Conservation (phyloP, 805 yeast species). For the Barnettozyma wickerhamii region DNA sequence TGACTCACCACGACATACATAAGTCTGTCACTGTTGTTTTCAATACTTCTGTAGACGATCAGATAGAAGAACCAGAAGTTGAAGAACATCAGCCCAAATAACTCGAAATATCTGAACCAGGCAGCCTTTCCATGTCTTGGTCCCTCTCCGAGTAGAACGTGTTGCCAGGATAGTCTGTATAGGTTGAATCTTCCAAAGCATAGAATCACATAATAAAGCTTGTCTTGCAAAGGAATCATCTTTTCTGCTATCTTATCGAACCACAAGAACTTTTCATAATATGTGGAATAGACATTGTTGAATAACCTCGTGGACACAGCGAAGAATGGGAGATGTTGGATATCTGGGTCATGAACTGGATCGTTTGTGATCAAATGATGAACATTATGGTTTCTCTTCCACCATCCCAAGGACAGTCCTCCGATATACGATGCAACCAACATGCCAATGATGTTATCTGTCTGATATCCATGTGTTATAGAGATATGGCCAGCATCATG, state of each 20-base stretch:
- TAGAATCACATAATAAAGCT: constrained; percentile 71
- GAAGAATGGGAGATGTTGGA: constrained; percentile 88
- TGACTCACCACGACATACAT: constrained; percentile 69
- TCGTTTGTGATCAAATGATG: constrained; percentile 90
- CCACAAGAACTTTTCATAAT: constrained; percentile 62
- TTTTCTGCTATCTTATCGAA: constrained; percentile 62
- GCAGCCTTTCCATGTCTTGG: constrained; percentile 81
- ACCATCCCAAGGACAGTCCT: constrained; percentile 91
- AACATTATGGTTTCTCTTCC: constrained; percentile 93
- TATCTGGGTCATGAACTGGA: constrained; percentile 92
- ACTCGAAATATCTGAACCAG: constrained; percentile 78
- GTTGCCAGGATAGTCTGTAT: constrained; percentile 77
- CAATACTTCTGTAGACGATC: constrained; percentile 46
- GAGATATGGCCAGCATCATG: constrained; percentile 90
- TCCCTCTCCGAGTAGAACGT: constrained; percentile 69
- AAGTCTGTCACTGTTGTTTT: constrained; percentile 50
- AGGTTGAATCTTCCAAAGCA: constrained; percentile 83
- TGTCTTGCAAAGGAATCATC: constrained; percentile 61
- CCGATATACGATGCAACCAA: constrained; percentile 74
- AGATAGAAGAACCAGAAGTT: constrained; percentile 79
- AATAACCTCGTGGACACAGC: constrained; percentile 75
- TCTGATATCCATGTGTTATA: constrained; percentile 73
- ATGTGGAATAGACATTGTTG: constrained; percentile 70
- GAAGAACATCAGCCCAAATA: constrained; percentile 65
- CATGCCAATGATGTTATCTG: constrained; percentile 73